Conservation (phyloP, 2,329 filamentous ascomycete genomes). For the Colletotrichum chlorophyti region DNA sequence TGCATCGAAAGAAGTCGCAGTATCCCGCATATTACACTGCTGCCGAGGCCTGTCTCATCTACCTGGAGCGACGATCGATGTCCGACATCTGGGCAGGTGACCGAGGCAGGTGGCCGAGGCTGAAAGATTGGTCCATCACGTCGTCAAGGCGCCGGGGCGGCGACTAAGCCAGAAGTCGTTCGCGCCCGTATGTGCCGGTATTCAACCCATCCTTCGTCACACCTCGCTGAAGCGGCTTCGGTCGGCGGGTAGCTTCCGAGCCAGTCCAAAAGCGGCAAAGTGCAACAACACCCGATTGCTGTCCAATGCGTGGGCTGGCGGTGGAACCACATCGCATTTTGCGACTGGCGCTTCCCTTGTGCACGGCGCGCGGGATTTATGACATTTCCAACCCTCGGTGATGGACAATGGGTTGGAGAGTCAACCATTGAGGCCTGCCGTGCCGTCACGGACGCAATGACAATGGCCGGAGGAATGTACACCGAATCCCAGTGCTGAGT, state of each 20-base stretch:
- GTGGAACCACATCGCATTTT: not conserved
- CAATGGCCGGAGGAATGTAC: constrained; percentile 25
- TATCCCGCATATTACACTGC: not conserved
- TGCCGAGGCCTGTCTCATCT: constrained; percentile 12
- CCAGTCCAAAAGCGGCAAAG: constrained; percentile 22
- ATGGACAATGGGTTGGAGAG: not conserved
- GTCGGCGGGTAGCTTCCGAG: constrained; percentile 7
- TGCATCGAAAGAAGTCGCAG: too few species aligned
- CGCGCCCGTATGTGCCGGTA: constrained; percentile 21
- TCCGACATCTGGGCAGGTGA: too few species aligned
- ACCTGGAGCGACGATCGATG: too few species aligned
- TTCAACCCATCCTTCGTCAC: constrained; percentile 22
- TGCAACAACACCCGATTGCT: constrained; percentile 17
- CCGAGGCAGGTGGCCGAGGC: constrained; percentile 24
- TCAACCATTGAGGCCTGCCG: constrained; percentile 1
- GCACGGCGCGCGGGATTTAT: constrained; percentile 15
- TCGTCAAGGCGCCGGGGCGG: constrained; percentile 17
- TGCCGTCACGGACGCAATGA: constrained; percentile 1
- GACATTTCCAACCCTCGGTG: not conserved
- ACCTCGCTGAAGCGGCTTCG: constrained; percentile 22
- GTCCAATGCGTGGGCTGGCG: constrained; percentile 9
- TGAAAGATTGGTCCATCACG: constrained; percentile 4
- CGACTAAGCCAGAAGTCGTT: constrained; percentile 22
- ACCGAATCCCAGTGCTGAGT: constrained; percentile 20
- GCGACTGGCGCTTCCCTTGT: constrained; percentile 11